Percentiles rank a stretch among this genome's conserved stretches.
Conservation (phyloP, 1,139 yeast species). For the Scheffersomyces illinoinensis region DNA sequence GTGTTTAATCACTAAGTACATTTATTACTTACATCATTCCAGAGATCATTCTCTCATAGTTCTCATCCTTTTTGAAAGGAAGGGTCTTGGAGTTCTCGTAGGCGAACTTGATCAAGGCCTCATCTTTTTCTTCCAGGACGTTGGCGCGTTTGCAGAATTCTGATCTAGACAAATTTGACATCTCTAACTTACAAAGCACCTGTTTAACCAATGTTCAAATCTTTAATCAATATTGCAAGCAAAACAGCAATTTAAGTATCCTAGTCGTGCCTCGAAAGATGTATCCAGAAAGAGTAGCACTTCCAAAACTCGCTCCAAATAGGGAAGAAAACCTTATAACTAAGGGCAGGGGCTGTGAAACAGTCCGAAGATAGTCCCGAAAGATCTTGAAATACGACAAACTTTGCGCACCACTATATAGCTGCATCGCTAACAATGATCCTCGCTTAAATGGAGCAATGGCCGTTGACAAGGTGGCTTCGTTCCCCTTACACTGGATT, state of each 20-base stretch:
- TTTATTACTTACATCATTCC: neutral
- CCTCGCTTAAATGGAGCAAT: neutral
- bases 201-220: neutral
- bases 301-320: neutral
- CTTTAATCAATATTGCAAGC: neutral
- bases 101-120: neutral
- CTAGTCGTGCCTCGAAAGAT: neutral
- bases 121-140: neutral
- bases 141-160: neutral
- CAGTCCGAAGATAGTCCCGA: neutral
- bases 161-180: neutral
- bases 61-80: neutral
- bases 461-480: neutral
- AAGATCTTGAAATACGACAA: too few species aligned
- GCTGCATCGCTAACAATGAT: neutral
- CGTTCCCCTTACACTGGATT: too few species aligned
- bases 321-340: neutral
- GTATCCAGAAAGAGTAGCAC: neutral
- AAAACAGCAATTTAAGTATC: neutral
- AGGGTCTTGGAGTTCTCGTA: neutral
- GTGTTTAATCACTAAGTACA: neutral
- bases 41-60: neutral
- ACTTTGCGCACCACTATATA: neutral
- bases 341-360: neutral
- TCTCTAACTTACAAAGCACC: neutral